Base-by-base conservation (phyloP, 2,329 filamentous ascomycete genomes). In the Rutstroemia sydowiana region DNA sequence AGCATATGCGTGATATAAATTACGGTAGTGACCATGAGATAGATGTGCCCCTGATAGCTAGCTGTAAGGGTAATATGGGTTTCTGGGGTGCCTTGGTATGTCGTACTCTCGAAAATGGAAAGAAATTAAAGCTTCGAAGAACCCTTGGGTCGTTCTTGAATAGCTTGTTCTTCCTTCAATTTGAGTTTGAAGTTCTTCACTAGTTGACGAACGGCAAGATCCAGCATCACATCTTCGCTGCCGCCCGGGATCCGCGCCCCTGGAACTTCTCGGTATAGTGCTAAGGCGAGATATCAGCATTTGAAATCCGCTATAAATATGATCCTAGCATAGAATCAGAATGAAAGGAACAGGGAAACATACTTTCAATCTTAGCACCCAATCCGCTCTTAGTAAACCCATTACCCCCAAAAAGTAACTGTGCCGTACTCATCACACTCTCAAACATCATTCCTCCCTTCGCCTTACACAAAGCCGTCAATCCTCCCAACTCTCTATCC, bases 341-440 rank as follows among this genome's bases (percentile, higher is more conserved):
- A 46, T n/a, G 16, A 18, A 9, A n/a, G 16, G n/a, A 32, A 23
- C 8, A 49, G 21, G 18, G 10, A 30, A 45, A 79, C 78, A 74
- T 71, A 79, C 83, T 78, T 66, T 89, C 85, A 30, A 80, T 76
- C 56, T 87, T 70, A 67, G 87, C 84, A 18, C 87, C 87, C 66
- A 85, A 81, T 0, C 87, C 86, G 11, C 75, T 77, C 55, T 75
- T 76, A 0, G 85, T 88, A 59, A 81, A 87, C 0, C 85, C 86
- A 63, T 84, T 87, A 2, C 87, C 86, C 3, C 86, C 86, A 65
- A 89, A 88, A 21, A 90, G 67, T 51, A 89, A 66, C 43, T 87
- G 77, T 1, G 85, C 84, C 49, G 76, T 81, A 60, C 84, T 77
- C 3, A 85, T 83, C 63, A 84, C 87, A 64, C 87, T 82, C 57